Conservation (phyloP, 371 early-diverging fungal genomes). For the Mortierella sp. region DNA sequence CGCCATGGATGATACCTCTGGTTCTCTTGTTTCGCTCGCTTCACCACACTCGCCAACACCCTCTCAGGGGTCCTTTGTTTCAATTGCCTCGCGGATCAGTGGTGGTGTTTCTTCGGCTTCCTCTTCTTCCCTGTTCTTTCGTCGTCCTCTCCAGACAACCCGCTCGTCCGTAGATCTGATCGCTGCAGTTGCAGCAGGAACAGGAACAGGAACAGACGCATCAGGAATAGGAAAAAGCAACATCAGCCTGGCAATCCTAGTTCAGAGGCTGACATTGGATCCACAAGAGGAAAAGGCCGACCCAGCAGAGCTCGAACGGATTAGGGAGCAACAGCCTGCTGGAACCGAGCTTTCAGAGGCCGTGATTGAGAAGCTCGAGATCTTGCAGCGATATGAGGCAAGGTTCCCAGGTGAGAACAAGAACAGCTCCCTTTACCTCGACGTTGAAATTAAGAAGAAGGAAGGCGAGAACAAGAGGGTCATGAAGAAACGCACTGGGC, state of each 20-base stretch:
- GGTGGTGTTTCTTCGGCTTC: conserved; percentile 24
- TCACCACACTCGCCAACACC: conserved; percentile 21
- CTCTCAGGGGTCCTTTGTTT: conserved; percentile 17
- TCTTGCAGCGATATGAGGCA: conserved; percentile 57
- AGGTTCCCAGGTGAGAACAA: conserved; percentile 59
- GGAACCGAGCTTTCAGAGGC: conserved; percentile 44
- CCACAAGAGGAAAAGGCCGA: conserved; percentile 35
- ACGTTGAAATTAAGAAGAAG: conserved; percentile 1
- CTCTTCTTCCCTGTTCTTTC: conserved; percentile 35
- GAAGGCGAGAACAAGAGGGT: conserved; percentile 6
- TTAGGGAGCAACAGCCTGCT: conserved; percentile 36
- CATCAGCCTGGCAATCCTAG: conserved; percentile 14
- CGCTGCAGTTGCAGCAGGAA: conserved; percentile 1
- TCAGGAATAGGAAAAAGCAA: background rate
- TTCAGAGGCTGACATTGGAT: conserved; percentile 38
- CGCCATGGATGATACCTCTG: background rate
- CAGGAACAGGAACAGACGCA: background rate
- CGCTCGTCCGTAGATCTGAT: conserved; percentile 15
- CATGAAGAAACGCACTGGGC: background rate
- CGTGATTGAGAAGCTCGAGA: conserved; percentile 50
- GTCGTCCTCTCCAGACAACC: conserved; percentile 25
- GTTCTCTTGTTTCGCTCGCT: background rate
- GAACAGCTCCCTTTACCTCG: background rate
- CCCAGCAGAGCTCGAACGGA: conserved; percentile 17
- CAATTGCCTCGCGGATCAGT: conserved; percentile 38